A percentile compares a stretch with the other conserved stretches of the same genome.
phyloP scores from a whole-genome alignment of 2,329 filamentous ascomycete genomes.

The Geosmithia flava region DNA sequence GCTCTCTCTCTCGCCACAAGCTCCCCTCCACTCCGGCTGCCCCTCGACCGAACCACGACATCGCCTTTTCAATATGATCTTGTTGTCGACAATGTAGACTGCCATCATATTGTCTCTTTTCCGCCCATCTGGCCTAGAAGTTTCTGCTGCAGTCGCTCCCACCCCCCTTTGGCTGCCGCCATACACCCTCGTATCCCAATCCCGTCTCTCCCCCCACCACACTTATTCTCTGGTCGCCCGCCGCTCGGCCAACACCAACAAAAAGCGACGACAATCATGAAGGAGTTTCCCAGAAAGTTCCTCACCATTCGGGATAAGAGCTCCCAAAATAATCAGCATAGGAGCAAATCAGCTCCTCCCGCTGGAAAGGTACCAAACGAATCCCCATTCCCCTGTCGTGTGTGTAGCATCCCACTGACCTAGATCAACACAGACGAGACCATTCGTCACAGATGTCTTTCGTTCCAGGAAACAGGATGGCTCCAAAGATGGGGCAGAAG shows the following conservation, averaged over 20 bases:
- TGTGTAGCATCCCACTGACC: background rate
- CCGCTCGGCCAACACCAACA: background rate
- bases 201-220: background rate
- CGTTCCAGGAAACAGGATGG: slow-evolving; percentile 42
- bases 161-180: background rate
- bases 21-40: background rate
- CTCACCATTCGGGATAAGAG: slow-evolving; percentile 59
- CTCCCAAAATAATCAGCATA: slow-evolving; percentile 27
- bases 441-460: slow-evolving; percentile 43
- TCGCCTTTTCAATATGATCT: background rate
- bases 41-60: background rate
- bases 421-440: slow-evolving; percentile 26
- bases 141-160: background rate
- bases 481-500: slow-evolving; percentile 19
- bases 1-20: background rate
- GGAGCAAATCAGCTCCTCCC: slow-evolving; percentile 43
- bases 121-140: background rate
- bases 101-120: background rate
- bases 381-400: background rate
- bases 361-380: slow-evolving; percentile 31
- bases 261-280: slow-evolving; percentile 33
- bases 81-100: background rate
- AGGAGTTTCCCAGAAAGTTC: slow-evolving; percentile 49
- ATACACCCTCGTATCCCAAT: background rate
- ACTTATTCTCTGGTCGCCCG: background rate